Base-by-base conservation (phyloP, 1,139 yeast genomes). In the Saccharomyces uvarum region DNA sequence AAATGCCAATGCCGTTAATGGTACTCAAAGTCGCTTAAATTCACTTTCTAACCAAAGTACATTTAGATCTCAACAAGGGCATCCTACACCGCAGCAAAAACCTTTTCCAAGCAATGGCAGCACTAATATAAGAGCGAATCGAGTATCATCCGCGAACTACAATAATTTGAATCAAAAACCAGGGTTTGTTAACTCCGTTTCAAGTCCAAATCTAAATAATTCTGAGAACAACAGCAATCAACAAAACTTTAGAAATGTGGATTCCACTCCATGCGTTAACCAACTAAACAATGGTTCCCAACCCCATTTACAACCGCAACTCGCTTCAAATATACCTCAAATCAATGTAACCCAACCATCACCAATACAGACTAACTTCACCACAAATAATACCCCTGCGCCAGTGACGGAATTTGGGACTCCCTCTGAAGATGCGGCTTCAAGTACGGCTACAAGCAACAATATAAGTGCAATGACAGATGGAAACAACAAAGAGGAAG, bases 31-130 rank as follows among this genome's bases (percentile, higher is more conserved):
- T 14, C 57, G 59, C 13, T 48, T 55, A 26, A 58, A 57, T 48
- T 56, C 62, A 9, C 29, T 58, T 29, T 56, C 58, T 11, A 58
- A 58, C 8, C 44, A 38, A 38, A 59, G 58, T 9, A 57, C 55
- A 19, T 42, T 58, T 32, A 53, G 53, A 19, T n/a, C 41, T 13
- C 28, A 26, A 27, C 48, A 46, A 24, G 48, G 48, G 6, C 49
- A 44, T 19, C 27, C 46, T 31, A 44, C 7, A 42, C 11, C 8
- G 32, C 31, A 21, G 24, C 48, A 16, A 44, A 48, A 50, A 29
- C 7, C 44, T n/a, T 44, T 31, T 44, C 46, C 11, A 50, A 50
- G 19, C 42, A 47, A 21, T 44, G 46, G 27, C 14, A 19, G 24
- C 16, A 50, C 7, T 2, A 28, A 8, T 28, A 19, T 19, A 13